Conservation (phyloP, 1,284 basidiomycete species). For the Tilletiopsis washingtonensis region DNA sequence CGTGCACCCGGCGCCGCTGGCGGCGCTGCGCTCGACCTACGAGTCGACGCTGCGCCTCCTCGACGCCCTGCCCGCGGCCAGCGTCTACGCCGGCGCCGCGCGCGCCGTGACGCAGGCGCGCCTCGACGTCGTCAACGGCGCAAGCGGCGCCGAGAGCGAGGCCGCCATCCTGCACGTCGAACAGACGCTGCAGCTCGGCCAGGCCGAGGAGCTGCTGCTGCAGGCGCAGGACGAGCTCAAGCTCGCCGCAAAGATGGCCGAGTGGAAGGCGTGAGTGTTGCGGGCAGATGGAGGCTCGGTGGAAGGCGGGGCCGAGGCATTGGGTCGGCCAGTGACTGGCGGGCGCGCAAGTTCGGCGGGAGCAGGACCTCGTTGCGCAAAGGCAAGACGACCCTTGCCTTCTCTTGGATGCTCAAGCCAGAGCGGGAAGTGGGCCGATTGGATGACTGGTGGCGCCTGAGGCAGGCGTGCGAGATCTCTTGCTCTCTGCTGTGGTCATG, state of each 20-base stretch:
- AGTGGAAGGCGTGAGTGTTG: constrained; percentile 85
- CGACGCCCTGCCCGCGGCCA: constrained; percentile 62
- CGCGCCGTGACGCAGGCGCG: constrained; percentile 80
- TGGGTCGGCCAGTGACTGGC: not conserved
- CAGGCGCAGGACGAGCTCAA: constrained; percentile 75
- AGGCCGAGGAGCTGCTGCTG: constrained; percentile 70
- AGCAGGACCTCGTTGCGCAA: not conserved
- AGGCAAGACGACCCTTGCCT: no score
- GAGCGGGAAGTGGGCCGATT: no score
- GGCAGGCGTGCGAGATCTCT: no score
- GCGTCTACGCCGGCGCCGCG: constrained; percentile 82
- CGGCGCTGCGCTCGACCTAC: constrained; percentile 68
- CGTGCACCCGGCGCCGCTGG: constrained; percentile 67
- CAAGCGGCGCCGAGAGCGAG: constrained; percentile 54
- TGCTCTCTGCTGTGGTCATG: no score
- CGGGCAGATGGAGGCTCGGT: no score
- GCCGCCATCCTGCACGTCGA: constrained; percentile 66
- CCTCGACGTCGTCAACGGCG: constrained; percentile 59
- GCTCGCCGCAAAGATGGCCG: constrained; percentile 73
- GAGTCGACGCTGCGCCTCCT: constrained; percentile 68
- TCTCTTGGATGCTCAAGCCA: not conserved
- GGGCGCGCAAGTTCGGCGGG: not conserved
- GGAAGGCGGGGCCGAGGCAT: not conserved
- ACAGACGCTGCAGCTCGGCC: constrained; percentile 44
- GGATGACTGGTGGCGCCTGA: no score